A percentile compares a stretch with the other conserved stretches of the same genome.
These are phyloP conservation scores for Platanthera guangdongensis DNA, from an alignment of 106 monocot genomes.

Conservation along the genomic window DNA sequence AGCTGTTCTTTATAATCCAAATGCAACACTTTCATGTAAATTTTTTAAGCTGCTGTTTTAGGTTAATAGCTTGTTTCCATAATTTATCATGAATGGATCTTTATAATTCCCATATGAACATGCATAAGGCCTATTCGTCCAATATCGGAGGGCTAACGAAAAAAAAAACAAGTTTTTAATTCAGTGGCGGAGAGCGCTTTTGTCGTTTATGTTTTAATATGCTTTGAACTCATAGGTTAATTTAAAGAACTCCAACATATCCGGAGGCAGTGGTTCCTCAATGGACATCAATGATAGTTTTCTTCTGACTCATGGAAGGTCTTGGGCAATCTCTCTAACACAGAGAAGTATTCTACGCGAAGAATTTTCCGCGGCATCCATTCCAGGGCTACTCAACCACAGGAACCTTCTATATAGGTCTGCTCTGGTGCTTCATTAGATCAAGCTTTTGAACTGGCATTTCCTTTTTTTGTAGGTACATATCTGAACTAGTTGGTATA, in stretches of 20 bases:
- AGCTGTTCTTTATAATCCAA: no score
- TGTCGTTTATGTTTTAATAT: neutral
- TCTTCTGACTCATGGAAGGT: conserved; percentile 69
- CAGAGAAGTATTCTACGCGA: conserved; percentile 42
- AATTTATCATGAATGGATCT: no score
- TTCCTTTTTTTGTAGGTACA: neutral
- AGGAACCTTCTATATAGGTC: conserved; percentile 75
- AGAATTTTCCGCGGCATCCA: conserved; percentile 52
- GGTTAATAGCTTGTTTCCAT: no score
- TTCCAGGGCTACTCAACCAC: conserved; percentile 22
- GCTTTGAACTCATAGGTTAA: conserved; percentile 23
- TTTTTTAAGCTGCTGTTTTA: no score
- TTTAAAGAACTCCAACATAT: conserved; percentile 6
- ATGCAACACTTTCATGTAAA: no score
- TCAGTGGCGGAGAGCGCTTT: neutral
- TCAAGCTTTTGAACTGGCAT: neutral
- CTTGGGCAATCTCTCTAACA: conserved; percentile 79
- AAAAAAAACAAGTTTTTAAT: neutral
- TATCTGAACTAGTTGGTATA: neutral
- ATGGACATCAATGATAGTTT: conserved; percentile 19
- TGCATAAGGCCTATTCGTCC: neutral
- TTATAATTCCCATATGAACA: no score
- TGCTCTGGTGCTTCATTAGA: conserved; percentile 1
- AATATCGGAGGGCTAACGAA: neutral
- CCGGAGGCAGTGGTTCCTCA: conserved; percentile 18